Evolutionary conservation across 2,329 filamentous ascomycete species (phyloP).

Genomic region (Macrophomina phaseolina): DNA sequence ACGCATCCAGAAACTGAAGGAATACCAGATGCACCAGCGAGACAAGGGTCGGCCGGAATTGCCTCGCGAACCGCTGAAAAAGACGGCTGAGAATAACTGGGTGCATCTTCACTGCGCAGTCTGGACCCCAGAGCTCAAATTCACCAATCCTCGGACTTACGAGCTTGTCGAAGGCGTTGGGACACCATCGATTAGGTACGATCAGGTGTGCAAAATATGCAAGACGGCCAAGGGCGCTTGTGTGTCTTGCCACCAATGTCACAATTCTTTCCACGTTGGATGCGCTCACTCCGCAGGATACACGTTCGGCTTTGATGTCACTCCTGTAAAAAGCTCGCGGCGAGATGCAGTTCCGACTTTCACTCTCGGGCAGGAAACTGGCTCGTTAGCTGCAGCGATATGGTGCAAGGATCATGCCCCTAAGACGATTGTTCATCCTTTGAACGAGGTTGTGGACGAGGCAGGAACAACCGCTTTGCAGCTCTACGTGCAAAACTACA

Average conservation of each 20-base stretch:
- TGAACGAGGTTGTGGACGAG: conserved; percentile 76
- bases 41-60: conserved; percentile 81
- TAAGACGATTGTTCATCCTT: conserved; percentile 75
- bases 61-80: conserved; percentile 89
- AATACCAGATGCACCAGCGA: conserved; percentile 81
- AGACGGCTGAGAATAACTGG: conserved; percentile 97
- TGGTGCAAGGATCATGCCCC: conserved; percentile 89
- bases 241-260: conserved; percentile 79
- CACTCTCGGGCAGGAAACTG: conserved; percentile 75
- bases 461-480: conserved; percentile 81
- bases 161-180: conserved; percentile 86
- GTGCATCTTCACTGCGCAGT: conserved; percentile 93
- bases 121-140: conserved; percentile 91
- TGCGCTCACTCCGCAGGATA: conserved; percentile 88
- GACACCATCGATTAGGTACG: conserved; percentile 76
- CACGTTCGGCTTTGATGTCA: conserved; percentile 86
- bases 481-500: conserved; percentile 85
- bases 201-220: conserved; percentile 83
- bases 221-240: conserved; percentile 78
- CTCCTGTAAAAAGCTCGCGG: conserved; percentile 85
- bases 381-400: conserved; percentile 81
- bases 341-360: conserved; percentile 82
- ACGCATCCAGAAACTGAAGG: conserved; percentile 77
- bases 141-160: conserved; percentile 80
- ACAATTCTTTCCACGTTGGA: conserved; percentile 77